Conservation (phyloP, 768 basidiomycete species). For the Kwoniella dendrophila region DNA sequence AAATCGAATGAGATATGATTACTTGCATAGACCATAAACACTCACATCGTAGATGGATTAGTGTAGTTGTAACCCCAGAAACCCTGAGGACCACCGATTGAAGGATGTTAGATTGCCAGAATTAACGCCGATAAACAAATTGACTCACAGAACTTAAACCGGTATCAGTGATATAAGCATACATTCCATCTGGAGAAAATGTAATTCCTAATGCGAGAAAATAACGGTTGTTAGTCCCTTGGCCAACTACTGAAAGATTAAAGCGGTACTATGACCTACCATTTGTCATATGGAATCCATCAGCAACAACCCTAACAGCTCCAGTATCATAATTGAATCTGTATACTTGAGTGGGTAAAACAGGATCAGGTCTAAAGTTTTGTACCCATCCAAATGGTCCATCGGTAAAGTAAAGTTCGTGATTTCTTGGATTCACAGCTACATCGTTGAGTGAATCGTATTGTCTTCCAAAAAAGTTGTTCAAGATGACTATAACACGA, state of each 20-base stretch:
- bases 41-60: constrained; percentile 70
- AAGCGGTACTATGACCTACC: too few relatives aligned
- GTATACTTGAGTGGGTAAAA: constrained; percentile 76
- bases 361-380: constrained; percentile 68
- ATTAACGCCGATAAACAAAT: not conserved
- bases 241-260: too few relatives aligned
- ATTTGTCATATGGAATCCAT: constrained; percentile 71
- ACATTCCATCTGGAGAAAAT: constrained; percentile 67
- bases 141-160: constrained; percentile 43
- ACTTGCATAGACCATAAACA: not conserved
- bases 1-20: not conserved
- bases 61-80: constrained; percentile 56
- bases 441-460: constrained; percentile 82
- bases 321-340: constrained; percentile 70
- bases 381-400: constrained; percentile 65
- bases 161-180: constrained; percentile 63
- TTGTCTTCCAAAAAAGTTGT: constrained; percentile 77
- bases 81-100: constrained; percentile 5
- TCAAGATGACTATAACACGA: constrained; percentile 59
- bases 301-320: constrained; percentile 70
- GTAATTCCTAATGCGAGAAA: constrained; percentile 61
- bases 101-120: not conserved
- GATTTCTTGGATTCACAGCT: constrained; percentile 69
- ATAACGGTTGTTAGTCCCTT: not conserved
- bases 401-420: constrained; percentile 76